These are phyloP conservation scores for Dovyalis caffra DNA, from an alignment of 345 rosid genomes.

Conservation along the genomic window DNA sequence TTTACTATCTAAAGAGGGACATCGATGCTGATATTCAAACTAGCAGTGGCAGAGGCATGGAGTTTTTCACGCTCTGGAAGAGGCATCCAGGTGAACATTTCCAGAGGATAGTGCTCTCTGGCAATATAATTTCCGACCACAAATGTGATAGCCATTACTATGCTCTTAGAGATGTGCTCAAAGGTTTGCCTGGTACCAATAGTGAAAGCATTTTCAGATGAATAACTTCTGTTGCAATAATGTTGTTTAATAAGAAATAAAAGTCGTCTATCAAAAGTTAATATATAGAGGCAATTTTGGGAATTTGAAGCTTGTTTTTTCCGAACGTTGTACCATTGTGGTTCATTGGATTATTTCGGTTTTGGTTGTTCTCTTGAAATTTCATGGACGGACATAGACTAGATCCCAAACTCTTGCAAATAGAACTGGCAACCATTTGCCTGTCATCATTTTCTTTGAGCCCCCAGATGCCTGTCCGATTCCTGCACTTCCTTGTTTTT, in stretches of 20 bases:
- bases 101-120: conserved; percentile 77
- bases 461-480: not conserved
- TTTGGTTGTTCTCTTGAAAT: not conserved
- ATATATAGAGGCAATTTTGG: not conserved
- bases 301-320: not conserved
- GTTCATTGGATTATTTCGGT: not conserved
- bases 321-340: not conserved
- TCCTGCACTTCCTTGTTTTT: not conserved
- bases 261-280: not conserved
- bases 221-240: not conserved
- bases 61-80: conserved; percentile 75
- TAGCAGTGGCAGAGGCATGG: conserved; percentile 28
- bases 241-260: not conserved
- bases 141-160: conserved; percentile 86
- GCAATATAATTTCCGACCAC: conserved; percentile 82
- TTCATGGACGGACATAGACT: not conserved
- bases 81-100: conserved; percentile 83
- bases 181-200: conserved; percentile 55
- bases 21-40: conserved; percentile 19
- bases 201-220: conserved; percentile 47
- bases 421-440: not conserved
- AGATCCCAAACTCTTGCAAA: not conserved
- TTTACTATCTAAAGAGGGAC: conserved; percentile 75
- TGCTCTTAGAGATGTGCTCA: conserved; percentile 81
- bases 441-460: not conserved